Evolutionary conservation across 75 land plant genomes (phyloP).

Genomic region (Pinus tabuliformis): DNA sequence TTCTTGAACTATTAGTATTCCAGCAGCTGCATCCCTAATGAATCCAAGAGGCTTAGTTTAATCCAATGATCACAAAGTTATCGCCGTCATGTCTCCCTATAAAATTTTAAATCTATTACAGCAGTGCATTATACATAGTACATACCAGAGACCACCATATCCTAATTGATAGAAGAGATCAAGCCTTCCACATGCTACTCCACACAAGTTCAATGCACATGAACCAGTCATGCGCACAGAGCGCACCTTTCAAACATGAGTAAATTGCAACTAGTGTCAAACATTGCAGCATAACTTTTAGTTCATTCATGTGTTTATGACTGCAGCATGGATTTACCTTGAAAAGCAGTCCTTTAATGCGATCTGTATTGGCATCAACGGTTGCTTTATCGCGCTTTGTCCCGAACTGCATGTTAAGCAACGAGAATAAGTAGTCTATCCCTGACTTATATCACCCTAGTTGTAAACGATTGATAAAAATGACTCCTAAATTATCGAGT

Average conservation of each 20-base stretch:
- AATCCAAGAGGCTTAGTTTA: no score
- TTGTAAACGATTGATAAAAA: no score
- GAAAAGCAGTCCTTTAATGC: slow-evolving; percentile 68
- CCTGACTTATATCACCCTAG: no score
- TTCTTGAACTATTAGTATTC: slow-evolving; percentile 83
- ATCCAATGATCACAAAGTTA: no score
- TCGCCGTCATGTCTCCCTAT: no score
- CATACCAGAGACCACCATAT: slow-evolving; percentile 95
- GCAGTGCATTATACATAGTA: slow-evolving; percentile 13
- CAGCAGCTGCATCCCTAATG: slow-evolving; percentile 93
- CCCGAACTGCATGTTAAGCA: slow-evolving; percentile 47
- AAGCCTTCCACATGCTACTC: slow-evolving; percentile 95
- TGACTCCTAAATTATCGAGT: no score
- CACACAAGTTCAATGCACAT: slow-evolving; percentile 93
- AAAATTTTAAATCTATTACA: no score
- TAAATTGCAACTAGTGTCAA: not conserved
- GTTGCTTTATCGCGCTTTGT: slow-evolving; percentile 79
- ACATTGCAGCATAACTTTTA: not conserved
- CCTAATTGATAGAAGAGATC: slow-evolving; percentile 88
- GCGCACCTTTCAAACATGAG: slow-evolving; percentile 57
- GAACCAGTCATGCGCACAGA: slow-evolving; percentile 93
- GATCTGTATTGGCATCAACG: slow-evolving; percentile 71
- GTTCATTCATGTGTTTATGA: not conserved
- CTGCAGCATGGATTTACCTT: slow-evolving; percentile 48
- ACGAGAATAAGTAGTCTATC: no score